Base-by-base conservation (phyloP, 1,284 basidiomycete species). In the Cronartium quercuum region DNA sequence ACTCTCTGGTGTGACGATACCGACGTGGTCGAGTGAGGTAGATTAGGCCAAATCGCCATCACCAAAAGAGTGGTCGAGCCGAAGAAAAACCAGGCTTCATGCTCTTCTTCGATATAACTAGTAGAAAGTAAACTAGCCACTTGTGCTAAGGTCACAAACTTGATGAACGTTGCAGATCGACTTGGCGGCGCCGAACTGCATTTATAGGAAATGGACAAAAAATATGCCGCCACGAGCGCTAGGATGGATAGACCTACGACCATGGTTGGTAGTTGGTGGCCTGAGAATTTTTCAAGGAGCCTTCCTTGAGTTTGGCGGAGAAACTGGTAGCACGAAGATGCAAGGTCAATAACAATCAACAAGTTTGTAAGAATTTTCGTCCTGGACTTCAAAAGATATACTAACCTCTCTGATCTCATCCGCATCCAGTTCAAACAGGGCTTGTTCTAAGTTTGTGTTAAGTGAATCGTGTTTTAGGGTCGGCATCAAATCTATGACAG, bases 31-130 rank as follows among this genome's bases (percentile, higher is more conserved):
- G 7, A 34, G 21, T 60, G 35, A 13, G 29, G 55, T 6, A 47
- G 37, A 58, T 34, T 21, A 6, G 63, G 55, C 15, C 44, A 29
- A 18, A 66, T 37, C 0, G 69, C 58, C 0, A 76, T 34, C 0
- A 76, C 2, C 0, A 75, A 0, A 10, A 76, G 13, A 0, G 38
- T 55, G 0, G 77, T 77, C 13, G 70, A 63, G 3, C 68, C 64
- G 3, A 64, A n/a, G 51, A 79, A 78, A 66, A 75, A 79, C 76
- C 76, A 77, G 18, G 67, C 65, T 41, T 78, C 76, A 58, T 79
- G 78, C 65, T 79, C 78, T 60, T 79, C 78, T 63, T 79, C 78
- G 47, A 79, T 76, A 57, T 78, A 78, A 63, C 77, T 78, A 24
- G 76, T 77, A 6, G 78, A 77, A 21, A 73, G 77, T 34, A 76